Evolutionary conservation across 495 filamentous ascomycete genomes (phyloP), one percentile per base, ranked within the genome.

Genomic region (Penicillium pancosmium): DNA sequence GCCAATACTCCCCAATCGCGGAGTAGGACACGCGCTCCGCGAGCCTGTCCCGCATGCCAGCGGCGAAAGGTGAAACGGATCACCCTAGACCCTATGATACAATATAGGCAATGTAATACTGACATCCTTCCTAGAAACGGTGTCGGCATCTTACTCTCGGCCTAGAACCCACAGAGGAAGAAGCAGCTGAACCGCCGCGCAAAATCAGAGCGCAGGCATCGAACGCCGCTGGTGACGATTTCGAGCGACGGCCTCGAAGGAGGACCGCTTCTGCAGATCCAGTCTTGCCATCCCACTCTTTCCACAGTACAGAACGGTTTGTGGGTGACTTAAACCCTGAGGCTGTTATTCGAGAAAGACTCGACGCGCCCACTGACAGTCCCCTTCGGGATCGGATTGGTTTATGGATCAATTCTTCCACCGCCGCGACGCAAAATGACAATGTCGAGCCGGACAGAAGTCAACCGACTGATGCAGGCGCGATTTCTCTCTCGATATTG

Each of bases 271-370:
- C 62, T 15, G 52, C 59, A 41, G 50, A 47, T 27, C 57, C 55
- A 44, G 48, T 41, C 2, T 46, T 59, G n/a, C 51, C 54, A 11
- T 38, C 12, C 12, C 12, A n/a, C 15, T 53, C 64, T 3, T 57
- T 57, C 33, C 57, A 68, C 9, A 56, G 40, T 23, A 67, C 69
- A 40, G 72, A 75, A 53, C 68, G 77, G 27, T 82, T 82, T 49
- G 70, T 82, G 25, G 79, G 79, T 25, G 76, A 81, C 57, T 63
- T 81, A 11, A 82, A 79, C 54, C 79, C 79, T 8, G 78, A 82
- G 62, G 70, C 78, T 27, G 69, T 77, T 4, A 78, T 82, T 60
- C 73, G 74, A 6, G 73, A 75, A 41, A 69, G 64, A 25, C 50
- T 74, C 11, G 60, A 73, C 47, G 70, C 68, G 35, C 53, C 73